Evolutionary conservation across 2,329 filamentous ascomycete genomes (phyloP).

Genomic region (Verticillium nubilum): DNA sequence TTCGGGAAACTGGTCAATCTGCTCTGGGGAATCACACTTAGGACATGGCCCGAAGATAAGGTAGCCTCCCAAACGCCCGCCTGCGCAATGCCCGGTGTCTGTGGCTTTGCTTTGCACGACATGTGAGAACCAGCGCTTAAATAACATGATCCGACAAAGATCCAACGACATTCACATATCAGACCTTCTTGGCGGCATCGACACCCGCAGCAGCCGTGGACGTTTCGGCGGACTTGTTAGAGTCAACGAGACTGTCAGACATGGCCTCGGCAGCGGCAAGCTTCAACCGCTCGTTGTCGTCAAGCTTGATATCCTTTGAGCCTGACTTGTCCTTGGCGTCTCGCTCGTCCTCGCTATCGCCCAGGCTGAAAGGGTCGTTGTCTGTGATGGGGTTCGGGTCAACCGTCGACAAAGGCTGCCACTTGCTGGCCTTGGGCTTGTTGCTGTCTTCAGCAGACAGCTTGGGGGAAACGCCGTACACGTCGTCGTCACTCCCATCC

Average conservation of each 20-base stretch:
- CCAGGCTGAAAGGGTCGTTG: conserved; percentile 93
- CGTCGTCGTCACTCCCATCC: conserved; percentile 65
- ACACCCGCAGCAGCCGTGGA: conserved; percentile 22
- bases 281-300: conserved; percentile 58
- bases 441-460: conserved; percentile 45
- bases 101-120: neutral
- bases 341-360: conserved; percentile 91
- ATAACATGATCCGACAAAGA: neutral
- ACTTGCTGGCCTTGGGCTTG: conserved; percentile 76
- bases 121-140: neutral
- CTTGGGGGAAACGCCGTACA: conserved; percentile 62
- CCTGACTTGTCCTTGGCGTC: conserved; percentile 61
- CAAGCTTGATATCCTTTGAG: conserved; percentile 43
- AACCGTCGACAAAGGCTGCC: conserved; percentile 86
- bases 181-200: conserved; percentile 27
- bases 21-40: neutral
- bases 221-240: conserved; percentile 16
- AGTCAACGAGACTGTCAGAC: conserved; percentile 47
- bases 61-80: neutral
- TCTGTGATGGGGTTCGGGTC: conserved; percentile 59
- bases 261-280: conserved; percentile 59
- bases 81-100: neutral
- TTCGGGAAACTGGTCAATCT: neutral
- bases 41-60: neutral
- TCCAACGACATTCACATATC: neutral